Conservation (phyloP, 441 rosid genomes). For the Bocquillonia castaneifolia region DNA sequence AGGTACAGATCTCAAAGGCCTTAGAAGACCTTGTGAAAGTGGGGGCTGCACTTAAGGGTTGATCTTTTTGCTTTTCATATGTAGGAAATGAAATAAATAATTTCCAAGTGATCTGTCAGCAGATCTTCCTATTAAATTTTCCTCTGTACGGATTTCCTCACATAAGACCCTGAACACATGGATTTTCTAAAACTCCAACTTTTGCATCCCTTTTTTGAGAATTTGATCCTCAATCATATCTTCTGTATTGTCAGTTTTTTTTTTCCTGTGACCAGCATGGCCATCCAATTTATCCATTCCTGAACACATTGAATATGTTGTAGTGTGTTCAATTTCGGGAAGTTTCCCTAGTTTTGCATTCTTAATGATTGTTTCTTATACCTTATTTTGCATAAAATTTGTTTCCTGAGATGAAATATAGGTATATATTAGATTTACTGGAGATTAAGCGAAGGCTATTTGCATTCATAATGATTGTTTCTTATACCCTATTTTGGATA, state of each 20-base stretch:
- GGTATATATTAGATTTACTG: not conserved
- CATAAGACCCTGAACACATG: too few species aligned
- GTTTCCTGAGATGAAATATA: not conserved
- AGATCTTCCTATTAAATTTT: too few species aligned
- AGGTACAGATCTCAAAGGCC: slow-evolving; percentile 61
- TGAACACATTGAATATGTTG: not conserved
- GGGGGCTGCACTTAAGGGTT: slow-evolving; percentile 42
- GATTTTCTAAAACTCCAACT: too few species aligned
- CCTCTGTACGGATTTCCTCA: too few species aligned
- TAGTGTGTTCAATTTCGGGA: not conserved
- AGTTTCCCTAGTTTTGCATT: not conserved
- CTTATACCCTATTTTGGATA: too few species aligned
- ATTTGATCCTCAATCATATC: not conserved
- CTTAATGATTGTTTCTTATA: not conserved
- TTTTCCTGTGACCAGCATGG: not conserved
- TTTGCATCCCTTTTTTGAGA: not conserved
- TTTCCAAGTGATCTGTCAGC: too few species aligned
- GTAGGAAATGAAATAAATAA: slow-evolving; percentile 25
- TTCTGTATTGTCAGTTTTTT: not conserved
- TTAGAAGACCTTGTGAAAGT: slow-evolving; percentile 67
- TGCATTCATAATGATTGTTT: too few species aligned
- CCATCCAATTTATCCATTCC: not conserved
- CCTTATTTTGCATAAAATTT: too few species aligned
- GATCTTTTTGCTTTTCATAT: slow-evolving; percentile 19
- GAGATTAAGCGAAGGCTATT: too few species aligned